Evolutionary conservation across 2,329 filamentous ascomycete species (phyloP).

Genomic region (Ilyonectria sp.): DNA sequence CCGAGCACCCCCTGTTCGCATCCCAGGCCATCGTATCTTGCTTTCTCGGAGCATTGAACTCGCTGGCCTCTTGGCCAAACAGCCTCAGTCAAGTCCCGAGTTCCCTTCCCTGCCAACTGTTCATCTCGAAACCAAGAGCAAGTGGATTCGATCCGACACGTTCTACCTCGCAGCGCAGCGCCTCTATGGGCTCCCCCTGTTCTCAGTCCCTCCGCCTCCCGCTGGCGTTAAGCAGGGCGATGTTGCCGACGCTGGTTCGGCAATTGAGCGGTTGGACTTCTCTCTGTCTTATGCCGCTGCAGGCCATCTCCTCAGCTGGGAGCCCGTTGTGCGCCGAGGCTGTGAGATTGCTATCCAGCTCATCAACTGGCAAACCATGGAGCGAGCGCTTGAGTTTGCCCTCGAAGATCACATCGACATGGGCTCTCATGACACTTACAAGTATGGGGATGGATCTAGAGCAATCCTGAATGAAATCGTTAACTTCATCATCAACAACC

Average conservation of each 20-base stretch:
- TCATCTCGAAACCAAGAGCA: conserved; percentile 65
- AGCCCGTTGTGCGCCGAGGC: conserved; percentile 69
- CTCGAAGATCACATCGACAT: conserved; percentile 58
- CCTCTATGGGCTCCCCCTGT: conserved; percentile 69
- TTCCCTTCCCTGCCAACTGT: conserved; percentile 48
- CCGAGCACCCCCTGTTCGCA: conserved; percentile 56
- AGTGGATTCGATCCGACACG: conserved; percentile 68
- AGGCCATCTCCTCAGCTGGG: conserved; percentile 71
- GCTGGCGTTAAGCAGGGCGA: conserved; percentile 48
- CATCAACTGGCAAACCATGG: conserved; percentile 75
- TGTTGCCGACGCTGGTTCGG: conserved; percentile 56
- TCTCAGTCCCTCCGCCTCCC: conserved; percentile 54
- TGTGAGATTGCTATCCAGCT: conserved; percentile 71
- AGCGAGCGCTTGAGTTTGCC: conserved; percentile 72
- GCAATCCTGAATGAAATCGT: conserved; percentile 69
- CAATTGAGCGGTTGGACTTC: conserved; percentile 64
- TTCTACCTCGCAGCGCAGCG: conserved; percentile 72
- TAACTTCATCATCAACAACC: conserved; percentile 72
- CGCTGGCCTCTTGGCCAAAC: conserved; percentile 45
- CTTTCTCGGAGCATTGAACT: conserved; percentile 65
- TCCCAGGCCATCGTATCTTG: conserved; percentile 70
- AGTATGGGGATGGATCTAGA: conserved; percentile 67
- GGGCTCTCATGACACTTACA: conserved; percentile 62
- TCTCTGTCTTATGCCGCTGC: conserved; percentile 77
- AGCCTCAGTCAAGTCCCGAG: conserved; percentile 50